Evolutionary conservation across 768 basidiomycete genomes (phyloP), one percentile per base, ranked within the genome.

Genomic region (Lactifluus pinguis): DNA sequence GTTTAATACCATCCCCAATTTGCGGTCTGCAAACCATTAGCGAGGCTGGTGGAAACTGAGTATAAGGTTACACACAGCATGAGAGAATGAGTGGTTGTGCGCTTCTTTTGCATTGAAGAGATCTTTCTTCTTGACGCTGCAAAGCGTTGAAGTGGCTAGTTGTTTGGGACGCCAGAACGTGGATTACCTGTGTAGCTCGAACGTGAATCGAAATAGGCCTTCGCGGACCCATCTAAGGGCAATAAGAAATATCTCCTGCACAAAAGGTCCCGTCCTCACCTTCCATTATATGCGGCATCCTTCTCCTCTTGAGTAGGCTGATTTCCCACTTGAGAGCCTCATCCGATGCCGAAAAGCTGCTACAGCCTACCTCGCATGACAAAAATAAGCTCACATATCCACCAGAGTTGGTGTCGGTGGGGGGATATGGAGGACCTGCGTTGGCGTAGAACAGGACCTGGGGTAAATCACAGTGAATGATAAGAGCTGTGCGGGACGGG

Each of bases 371-470:
- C 76, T 92, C 89, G 62, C 90, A 91, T 10, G 86, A 86, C 25
- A 93, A 77, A 71, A 90, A 92, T 45, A 93, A 69, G 70, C 87
- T 89, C 36, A 90, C 80, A 67, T 80, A 87, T 17, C 80, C 78
- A 6, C 80, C 76, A 34, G 48, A 47, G 29, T 77, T 78, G n/a
- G 78, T 74, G 2, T 62, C 61, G 9, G 61, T 42, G n/a, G 61
- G 52, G 32, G 61, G 34, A 38, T 53, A 62, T 8, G 61, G 61
- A 19, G 79, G 80, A 0, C 89, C 89, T 44, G 88, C 85, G 69
- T 91, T 92, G 6, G 90, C 80, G 69, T 93, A 94, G 73, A 92
- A 92, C 49, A 94, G 71, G 49, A 92, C 84, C 83, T 92, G 66
- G 56, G 3, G 9, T 25, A 11, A 68, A 67, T 47, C 68, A 34